Conservation (phyloP, 2,329 filamentous ascomycete species). For the Massarina eburnea region DNA sequence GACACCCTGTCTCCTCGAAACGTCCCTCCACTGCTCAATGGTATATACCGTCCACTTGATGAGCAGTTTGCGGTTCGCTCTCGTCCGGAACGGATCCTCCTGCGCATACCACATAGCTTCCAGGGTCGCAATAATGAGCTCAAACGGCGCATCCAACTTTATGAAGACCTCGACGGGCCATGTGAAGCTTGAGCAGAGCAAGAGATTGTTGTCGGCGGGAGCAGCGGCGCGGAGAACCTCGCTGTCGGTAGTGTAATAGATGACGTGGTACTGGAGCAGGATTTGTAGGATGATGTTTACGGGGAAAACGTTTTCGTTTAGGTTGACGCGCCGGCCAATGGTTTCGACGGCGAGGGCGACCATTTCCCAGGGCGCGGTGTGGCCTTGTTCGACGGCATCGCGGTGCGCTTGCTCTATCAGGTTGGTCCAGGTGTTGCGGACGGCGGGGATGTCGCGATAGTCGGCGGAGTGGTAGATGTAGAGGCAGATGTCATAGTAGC, state of each 20-base stretch:
- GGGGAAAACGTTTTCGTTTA: constrained; percentile 59
- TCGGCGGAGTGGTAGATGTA: constrained; percentile 91
- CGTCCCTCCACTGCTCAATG: constrained; percentile 61
- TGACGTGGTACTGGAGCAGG: constrained; percentile 46
- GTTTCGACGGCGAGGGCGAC: constrained; percentile 63
- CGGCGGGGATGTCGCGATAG: constrained; percentile 83
- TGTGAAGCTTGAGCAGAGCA: constrained; percentile 38
- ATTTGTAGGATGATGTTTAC: constrained; percentile 45
- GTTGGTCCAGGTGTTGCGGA: constrained; percentile 80
- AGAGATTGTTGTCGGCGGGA: constrained; percentile 11
- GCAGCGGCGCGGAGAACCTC: constrained; percentile 8
- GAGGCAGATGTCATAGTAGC: constrained; percentile 91
- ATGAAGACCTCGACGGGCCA: constrained; percentile 70
- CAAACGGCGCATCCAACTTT: constrained; percentile 62
- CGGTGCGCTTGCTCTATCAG: constrained; percentile 69
- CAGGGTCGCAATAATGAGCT: constrained; percentile 62
- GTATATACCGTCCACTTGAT: constrained; percentile 65
- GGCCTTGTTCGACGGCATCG: constrained; percentile 50
- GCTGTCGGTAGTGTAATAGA: constrained; percentile 51
- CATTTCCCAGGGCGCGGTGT: constrained; percentile 67
- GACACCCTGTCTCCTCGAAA: constrained; percentile 55
- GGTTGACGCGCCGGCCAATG: constrained; percentile 58
- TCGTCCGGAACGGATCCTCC: constrained; percentile 64
- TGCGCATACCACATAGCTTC: constrained; percentile 69
- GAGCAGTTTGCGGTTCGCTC: constrained; percentile 56